phyloP scores from a whole-genome alignment of 1,139 yeast genomes.

The Magnusiomyces tetraspermus region DNA sequence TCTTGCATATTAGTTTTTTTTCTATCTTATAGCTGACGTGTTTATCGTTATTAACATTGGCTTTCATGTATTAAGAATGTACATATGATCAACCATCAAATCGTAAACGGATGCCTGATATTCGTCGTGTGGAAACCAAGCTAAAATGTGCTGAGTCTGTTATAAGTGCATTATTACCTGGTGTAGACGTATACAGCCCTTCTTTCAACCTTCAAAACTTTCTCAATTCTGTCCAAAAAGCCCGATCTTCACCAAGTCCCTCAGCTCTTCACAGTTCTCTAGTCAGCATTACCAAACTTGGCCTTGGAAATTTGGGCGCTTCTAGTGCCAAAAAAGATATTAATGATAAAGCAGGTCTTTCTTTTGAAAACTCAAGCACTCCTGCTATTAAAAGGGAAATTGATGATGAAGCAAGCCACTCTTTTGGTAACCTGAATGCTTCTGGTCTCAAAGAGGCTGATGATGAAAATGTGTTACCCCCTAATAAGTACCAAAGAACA shows the following conservation, averaged over 20 bases:
- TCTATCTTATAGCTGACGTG: too few relatives aligned
- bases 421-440: conserved; percentile 7
- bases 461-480: not conserved
- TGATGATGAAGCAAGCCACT: conserved; percentile 14
- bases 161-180: conserved; percentile 40
- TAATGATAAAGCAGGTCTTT: conserved; percentile 13
- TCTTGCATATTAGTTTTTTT: conserved; percentile 31
- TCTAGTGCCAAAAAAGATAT: conserved; percentile 11
- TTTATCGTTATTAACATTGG: too few relatives aligned
- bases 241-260: conserved; percentile 4
- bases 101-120: conserved; percentile 40
- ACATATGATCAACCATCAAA: conserved; percentile 70
- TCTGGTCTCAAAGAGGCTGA: too few relatives aligned
- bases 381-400: conserved; percentile 7
- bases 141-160: conserved; percentile 33
- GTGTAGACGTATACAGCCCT: conserved; percentile 40
- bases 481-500: not conserved
- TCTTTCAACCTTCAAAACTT: conserved; percentile 42
- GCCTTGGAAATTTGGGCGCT: conserved; percentile 5
- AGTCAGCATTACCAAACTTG: not conserved
- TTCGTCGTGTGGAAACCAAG: conserved; percentile 31
- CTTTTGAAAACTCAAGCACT: conserved; percentile 7
- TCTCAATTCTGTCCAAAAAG: conserved; percentile 21
- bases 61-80: conserved; percentile 42
- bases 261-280: conserved; percentile 6